Base-by-base conservation (phyloP, 2,329 filamentous ascomycete species). In the Reticulascus tulasneorum region DNA sequence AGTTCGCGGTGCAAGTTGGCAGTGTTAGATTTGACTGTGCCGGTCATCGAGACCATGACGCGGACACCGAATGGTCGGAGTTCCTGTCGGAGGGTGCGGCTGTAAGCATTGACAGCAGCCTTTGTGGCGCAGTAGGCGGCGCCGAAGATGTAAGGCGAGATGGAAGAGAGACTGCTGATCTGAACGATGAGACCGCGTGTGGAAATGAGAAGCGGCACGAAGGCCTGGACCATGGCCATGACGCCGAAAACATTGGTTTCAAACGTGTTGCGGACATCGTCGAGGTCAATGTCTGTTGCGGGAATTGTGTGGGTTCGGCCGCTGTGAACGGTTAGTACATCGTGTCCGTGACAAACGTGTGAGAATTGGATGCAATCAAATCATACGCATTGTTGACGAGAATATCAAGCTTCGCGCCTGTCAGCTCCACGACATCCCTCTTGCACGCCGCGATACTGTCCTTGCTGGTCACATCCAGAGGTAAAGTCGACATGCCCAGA, bases 381-480 rank as follows among this genome's bases (percentile, higher is more conserved):
- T 12, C 65, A 42, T 45, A 77, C 71, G 75, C 75, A 42, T 79
- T 79, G 56, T 79, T 79, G 31, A 79, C 65, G 13, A 79, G 69
- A 29, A 79, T 67, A 45, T 79, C 75, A 6, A 79, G 66, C 29
- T 59, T 69, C 11, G 74, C 74, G 8, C 64, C 64, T 3, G 71
- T 77, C 29, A 77, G 54, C 10, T 62, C 51, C 9, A 58, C 47
- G 10, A 78, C 69, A 33, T 69, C 60, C 4, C 59, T 58, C 37
- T 66, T 68, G 48, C 69, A 73, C 26, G 54, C 52, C 13, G 59
- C 62, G 51, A 79, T 73, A 45, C 72, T 77, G 17, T 66, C 61
- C 13, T 58, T 49, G 15, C 66, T 61, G 19, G 73, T 77, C 20
- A 79, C 75, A 37, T 79, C 75, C 9, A 79, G 66, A 21, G 60